phyloP scores from a whole-genome alignment of 2,329 filamentous ascomycete genomes.

The Claviceps capensis region DNA sequence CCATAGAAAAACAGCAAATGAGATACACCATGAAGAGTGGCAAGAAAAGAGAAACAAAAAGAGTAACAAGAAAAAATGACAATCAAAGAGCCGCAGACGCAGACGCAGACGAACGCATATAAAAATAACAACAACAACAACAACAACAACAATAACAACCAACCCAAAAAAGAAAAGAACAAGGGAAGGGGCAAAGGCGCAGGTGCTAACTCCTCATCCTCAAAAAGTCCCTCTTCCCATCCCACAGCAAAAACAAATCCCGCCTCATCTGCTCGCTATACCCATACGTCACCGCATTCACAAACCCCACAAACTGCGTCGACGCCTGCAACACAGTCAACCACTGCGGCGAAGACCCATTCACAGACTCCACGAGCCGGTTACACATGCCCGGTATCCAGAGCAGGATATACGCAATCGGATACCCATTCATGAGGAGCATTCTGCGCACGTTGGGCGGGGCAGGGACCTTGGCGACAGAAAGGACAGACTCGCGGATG shows the following conservation, averaged over 20 bases:
- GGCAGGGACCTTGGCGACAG: constrained; percentile 3
- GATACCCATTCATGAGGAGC: constrained; percentile 24
- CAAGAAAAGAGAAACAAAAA: too few relatives aligned
- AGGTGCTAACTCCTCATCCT: background rate
- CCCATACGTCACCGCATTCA: constrained; percentile 24
- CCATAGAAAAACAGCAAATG: too few relatives aligned
- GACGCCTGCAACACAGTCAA: constrained; percentile 19
- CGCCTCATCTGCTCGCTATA: constrained; percentile 19
- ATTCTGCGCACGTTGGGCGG: constrained; percentile 15
- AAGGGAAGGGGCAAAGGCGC: background rate
- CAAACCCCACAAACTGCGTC: constrained; percentile 23
- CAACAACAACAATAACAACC: too few relatives aligned
- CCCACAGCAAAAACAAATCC: background rate
- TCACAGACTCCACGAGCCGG: constrained; percentile 15
- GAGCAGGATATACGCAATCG: constrained; percentile 23
- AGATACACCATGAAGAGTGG: too few relatives aligned
- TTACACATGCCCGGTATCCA: constrained; percentile 25
- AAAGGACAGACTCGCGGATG: background rate
- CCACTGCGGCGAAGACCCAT: constrained; percentile 10
- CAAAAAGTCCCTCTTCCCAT: background rate
- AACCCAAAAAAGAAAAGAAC: background rate
- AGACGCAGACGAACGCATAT: too few relatives aligned
- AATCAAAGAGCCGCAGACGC: too few relatives aligned
- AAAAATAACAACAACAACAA: too few relatives aligned
- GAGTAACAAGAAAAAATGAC: too few relatives aligned